phyloP scores from a whole-genome alignment of 2,329 filamentous ascomycete genomes.

The Albophoma yamanashiensis region DNA sequence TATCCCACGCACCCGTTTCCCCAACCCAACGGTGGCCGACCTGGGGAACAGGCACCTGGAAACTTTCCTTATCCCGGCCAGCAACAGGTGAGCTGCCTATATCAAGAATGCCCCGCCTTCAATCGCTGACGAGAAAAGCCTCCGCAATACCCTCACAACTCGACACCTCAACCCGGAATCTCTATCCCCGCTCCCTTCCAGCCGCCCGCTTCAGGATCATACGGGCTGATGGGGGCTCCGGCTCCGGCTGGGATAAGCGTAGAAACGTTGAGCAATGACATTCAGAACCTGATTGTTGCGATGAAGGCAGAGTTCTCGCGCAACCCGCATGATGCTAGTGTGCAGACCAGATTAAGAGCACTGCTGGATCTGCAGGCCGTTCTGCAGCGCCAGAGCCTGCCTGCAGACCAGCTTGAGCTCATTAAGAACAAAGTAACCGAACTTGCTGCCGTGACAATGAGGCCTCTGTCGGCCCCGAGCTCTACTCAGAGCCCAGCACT shows the following conservation, averaged over 20 bases:
- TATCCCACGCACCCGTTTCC: conserved; percentile 17
- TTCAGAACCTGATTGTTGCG: conserved; percentile 64
- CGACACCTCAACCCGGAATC: conserved; percentile 25
- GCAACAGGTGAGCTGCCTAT: conserved; percentile 15
- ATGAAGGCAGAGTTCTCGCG: conserved; percentile 65
- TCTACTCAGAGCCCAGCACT: conserved; percentile 28
- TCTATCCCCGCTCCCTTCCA: conserved; percentile 28
- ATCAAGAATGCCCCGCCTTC: not conserved
- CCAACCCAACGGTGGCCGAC: conserved; percentile 18
- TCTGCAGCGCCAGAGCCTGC: conserved; percentile 66
- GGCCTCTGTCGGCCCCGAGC: conserved; percentile 32
- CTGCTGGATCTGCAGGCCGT: conserved; percentile 70
- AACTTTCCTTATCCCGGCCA: conserved; percentile 11
- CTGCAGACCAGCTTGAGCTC: conserved; percentile 69
- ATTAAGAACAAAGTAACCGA: conserved; percentile 78
- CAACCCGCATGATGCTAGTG: conserved; percentile 63
- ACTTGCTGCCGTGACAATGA: conserved; percentile 54
- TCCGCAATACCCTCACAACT: conserved; percentile 24
- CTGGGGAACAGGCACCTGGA: conserved; percentile 6
- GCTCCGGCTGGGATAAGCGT: conserved; percentile 44
- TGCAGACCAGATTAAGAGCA: conserved; percentile 72
- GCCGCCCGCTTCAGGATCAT: conserved; percentile 27
- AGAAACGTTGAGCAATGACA: conserved; percentile 71
- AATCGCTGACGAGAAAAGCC: not conserved
- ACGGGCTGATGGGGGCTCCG: conserved; percentile 17